A percentile compares a stretch with the other conserved stretches of the same genome.
Conservation (phyloP, 129 eudicot genomes). For the Silybum marianum region DNA sequence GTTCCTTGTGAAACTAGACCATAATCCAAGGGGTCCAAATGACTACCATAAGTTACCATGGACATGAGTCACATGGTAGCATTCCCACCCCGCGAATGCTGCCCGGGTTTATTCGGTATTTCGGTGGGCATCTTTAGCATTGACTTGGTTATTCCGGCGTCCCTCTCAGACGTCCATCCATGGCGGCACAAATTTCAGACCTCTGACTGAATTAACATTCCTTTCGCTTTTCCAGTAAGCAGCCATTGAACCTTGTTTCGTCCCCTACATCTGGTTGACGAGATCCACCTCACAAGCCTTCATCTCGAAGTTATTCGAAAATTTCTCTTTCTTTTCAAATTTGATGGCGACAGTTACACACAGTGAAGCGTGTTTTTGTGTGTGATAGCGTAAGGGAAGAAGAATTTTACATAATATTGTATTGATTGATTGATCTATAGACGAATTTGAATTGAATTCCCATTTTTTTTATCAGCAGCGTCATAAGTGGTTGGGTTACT, state of each 20-base stretch:
- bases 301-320: conserved; percentile 30
- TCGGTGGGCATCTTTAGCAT: conserved; percentile 34
- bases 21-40: not conserved
- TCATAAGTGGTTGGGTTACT: conserved; percentile 5
- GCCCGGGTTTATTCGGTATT: conserved; percentile 25
- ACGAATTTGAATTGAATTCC: not conserved
- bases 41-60: conserved; percentile 1
- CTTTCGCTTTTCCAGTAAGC: not conserved
- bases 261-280: conserved; percentile 29
- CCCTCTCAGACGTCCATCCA: conserved; percentile 32
- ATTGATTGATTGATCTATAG: conserved; percentile 12
- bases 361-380: conserved; percentile 10
- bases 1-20: not conserved
- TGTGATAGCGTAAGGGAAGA: not conserved
- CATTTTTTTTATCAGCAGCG: conserved; percentile 1
- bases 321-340: not conserved
- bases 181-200: conserved; percentile 20
- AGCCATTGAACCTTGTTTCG: conserved; percentile 12
- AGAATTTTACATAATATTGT: not conserved
- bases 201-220: not conserved
- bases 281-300: conserved; percentile 28
- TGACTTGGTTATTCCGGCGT: conserved; percentile 13
- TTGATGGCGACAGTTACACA: conserved; percentile 11
- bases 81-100: conserved; percentile 23
- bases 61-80: conserved; percentile 6